A percentile compares a stretch with the other conserved stretches of the same genome.
phyloP scores from a whole-genome alignment of 352 stramenopile genomes.

The Pythium myriotylum region DNA sequence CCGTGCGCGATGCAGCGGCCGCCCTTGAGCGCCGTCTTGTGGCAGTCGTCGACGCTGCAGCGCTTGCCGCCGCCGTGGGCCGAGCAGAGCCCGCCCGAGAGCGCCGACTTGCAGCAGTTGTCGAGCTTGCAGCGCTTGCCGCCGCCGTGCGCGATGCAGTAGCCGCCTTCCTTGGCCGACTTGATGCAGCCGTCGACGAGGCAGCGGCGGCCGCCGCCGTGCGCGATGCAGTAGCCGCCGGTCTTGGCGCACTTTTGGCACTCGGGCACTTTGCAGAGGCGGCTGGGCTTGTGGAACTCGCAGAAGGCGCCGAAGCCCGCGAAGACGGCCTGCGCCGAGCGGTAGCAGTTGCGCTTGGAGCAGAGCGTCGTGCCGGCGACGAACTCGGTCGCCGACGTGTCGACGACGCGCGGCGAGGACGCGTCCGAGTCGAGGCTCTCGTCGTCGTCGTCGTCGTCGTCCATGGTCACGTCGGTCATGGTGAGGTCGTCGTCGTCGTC shows the following conservation, averaged over 20 bases:
- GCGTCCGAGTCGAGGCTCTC: constrained; percentile 17
- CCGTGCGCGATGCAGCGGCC: constrained; percentile 67
- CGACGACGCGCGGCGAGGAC: constrained; percentile 15
- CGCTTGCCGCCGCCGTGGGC: constrained; percentile 69
- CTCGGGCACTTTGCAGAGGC: constrained; percentile 60
- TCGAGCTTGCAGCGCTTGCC: constrained; percentile 57
- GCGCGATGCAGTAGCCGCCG: constrained; percentile 37
- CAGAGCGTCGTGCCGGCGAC: constrained; percentile 35
- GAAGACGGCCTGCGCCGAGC: constrained; percentile 34
- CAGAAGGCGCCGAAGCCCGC: constrained; percentile 58
- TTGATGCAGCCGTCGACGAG: constrained; percentile 58
- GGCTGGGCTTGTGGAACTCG: constrained; percentile 68
- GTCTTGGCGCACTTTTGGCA: constrained; percentile 70
- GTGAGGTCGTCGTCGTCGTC: constrained; percentile 9
- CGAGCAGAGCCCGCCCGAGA: constrained; percentile 67
- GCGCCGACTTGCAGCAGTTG: constrained; percentile 62
- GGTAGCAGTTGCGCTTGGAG: constrained; percentile 72
- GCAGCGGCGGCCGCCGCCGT: constrained; percentile 49
- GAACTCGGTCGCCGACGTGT: constrained; percentile 12
- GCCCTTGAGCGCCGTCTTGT: constrained; percentile 70
- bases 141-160: constrained; percentile 63
- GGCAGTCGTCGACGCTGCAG: constrained; percentile 47
- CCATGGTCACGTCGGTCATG: constrained; percentile 13
- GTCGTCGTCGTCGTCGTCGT: constrained; percentile 15
- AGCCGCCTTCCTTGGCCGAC: constrained; percentile 71